Base-by-base conservation (phyloP, 192 early-diverging fungal species). In the Paraglomus occultum region DNA sequence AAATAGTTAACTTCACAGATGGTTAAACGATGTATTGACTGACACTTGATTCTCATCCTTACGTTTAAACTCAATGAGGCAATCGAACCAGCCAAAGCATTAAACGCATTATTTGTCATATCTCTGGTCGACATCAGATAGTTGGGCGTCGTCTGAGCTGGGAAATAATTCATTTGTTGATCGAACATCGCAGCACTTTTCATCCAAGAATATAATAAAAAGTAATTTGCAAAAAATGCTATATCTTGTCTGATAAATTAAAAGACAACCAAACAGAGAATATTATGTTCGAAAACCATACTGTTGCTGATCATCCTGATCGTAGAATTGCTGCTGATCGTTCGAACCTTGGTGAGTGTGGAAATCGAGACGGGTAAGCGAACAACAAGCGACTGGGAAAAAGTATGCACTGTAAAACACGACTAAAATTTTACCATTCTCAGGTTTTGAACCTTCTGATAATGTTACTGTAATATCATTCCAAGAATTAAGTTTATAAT, bases 11-110 rank as follows among this genome's bases (percentile, higher is more conserved):
- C 20, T 12, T 31, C 8, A 9, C 38, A 63, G 48, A 47, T 59
- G 40, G 6, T 5, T 49, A 18, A 69, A 63, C 10, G 11, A 14
- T 63, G 31, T 3, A 1, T 31, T 31, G 3, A 31, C 31, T 31
- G 17, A 42, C n/a, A 46, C 38, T 12, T 22, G 18, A 49, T 18
- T 7, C 64, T 64, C 9, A 66, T 47, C 7, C 42, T 66, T 10
- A 38, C 17, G 8, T 52, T 66, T 52, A 72, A 69, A 22, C 64
- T 64, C 44, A 72, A 55, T 12, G 61, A 64, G 11, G 71, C 71
- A 52, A 72, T 67, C 6, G 71, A 67, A 39, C 67, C 54, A 12
- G 61, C 63, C 22, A 72, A 39, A 9, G 71, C 44, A 49, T 49
- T 70, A 20, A 69, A 42, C 43, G 65, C 53, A 49, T 44, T 45